Evolutionary conservation across 1,284 basidiomycete species (phyloP).

Genomic region (Apiotrichum laibachii): DNA sequence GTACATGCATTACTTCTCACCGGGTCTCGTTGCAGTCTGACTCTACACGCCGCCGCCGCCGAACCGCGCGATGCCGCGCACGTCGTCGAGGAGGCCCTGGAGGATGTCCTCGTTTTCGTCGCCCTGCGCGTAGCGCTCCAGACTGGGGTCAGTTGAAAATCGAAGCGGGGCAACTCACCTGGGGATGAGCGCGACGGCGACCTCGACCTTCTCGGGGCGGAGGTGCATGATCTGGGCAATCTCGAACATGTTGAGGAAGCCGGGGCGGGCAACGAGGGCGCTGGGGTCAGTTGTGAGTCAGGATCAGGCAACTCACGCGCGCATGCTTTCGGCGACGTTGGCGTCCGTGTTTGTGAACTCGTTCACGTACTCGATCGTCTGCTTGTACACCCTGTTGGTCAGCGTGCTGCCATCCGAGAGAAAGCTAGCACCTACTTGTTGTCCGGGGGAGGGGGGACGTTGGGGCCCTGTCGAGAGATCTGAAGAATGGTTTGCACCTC

Average conservation of each 20-base stretch:
- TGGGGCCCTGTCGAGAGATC: slow-evolving; percentile 29
- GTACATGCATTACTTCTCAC: not conserved
- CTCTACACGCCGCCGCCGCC: slow-evolving; percentile 19
- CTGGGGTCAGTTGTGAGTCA: slow-evolving; percentile 13
- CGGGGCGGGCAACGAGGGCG: slow-evolving; percentile 29
- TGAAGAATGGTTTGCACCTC: slow-evolving; percentile 39
- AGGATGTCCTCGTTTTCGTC: slow-evolving; percentile 35
- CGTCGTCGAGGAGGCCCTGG: slow-evolving; percentile 39
- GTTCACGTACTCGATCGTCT: slow-evolving; percentile 39
- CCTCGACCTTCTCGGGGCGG: slow-evolving; percentile 40
- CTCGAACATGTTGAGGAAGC: slow-evolving; percentile 48
- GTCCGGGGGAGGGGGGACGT: slow-evolving; percentile 41
- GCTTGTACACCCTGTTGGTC: slow-evolving; percentile 40
- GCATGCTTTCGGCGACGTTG: slow-evolving; percentile 38
- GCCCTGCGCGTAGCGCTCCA: slow-evolving; percentile 41
- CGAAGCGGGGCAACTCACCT: slow-evolving; percentile 28
- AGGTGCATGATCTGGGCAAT: slow-evolving; percentile 49
- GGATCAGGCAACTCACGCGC: slow-evolving; percentile 29
- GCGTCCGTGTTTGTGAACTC: slow-evolving; percentile 39
- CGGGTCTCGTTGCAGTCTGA: not conserved
- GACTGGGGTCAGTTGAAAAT: slow-evolving; percentile 19
- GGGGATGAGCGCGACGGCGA: slow-evolving; percentile 45
- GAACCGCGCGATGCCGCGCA: slow-evolving; percentile 34
- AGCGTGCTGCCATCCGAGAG: not conserved
- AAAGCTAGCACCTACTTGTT: slow-evolving; percentile 38